Evolutionary conservation across 805 yeast species (phyloP).

Genomic region (Nakazawaea sp.): DNA sequence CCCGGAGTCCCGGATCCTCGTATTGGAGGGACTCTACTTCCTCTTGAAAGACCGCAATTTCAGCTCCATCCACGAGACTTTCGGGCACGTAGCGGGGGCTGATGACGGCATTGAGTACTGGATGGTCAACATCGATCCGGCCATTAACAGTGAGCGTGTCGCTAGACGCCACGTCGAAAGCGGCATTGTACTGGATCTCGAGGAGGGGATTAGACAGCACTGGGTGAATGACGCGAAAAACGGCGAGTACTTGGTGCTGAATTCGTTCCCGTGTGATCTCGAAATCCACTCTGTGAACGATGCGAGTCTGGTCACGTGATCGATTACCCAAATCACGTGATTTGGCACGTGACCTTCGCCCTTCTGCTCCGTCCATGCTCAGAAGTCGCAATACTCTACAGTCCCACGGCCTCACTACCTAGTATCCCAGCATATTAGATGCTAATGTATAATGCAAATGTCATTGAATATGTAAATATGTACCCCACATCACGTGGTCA

Average conservation of each 20-base stretch:
- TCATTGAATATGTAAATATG: too few species aligned
- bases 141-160: constrained; percentile 46
- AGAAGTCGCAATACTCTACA: too few species aligned
- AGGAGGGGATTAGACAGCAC: constrained; percentile 46
- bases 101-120: constrained; percentile 32
- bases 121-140: constrained; percentile 42
- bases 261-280: constrained; percentile 15
- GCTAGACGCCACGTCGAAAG: constrained; percentile 58
- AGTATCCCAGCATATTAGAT: too few species aligned
- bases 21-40: constrained; percentile 75
- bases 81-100: background rate
- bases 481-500: too few species aligned
- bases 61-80: background rate
- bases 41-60: constrained; percentile 25
- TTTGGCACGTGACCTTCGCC: too few species aligned
- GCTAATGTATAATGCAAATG: too few species aligned
- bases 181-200: constrained; percentile 40
- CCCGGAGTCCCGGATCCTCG: constrained; percentile 43
- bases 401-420: too few species aligned
- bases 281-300: constrained; percentile 12
- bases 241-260: constrained; percentile 30
- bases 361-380: too few species aligned
- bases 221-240: constrained; percentile 58
- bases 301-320: too few species aligned
- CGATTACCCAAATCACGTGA: too few species aligned